Percentiles rank a stretch among this genome's conserved stretches.
Evolutionary conservation across 805 yeast species (phyloP).

Genomic region (Lipomyces yamadae): DNA sequence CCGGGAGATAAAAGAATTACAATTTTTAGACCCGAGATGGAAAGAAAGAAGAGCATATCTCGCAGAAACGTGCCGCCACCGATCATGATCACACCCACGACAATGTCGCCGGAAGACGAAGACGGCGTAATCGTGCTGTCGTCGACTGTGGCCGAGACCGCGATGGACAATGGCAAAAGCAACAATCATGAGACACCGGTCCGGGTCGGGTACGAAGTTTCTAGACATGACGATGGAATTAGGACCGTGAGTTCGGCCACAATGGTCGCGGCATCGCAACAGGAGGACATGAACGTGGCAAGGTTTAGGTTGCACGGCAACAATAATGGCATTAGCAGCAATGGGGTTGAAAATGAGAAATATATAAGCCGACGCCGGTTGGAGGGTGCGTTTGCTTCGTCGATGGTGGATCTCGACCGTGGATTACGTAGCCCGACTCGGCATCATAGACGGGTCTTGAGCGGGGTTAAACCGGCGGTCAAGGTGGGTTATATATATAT

Average conservation of each 20-base stretch:
- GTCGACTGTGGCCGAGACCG: neutral
- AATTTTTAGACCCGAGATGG: no score
- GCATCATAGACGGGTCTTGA: slow-evolving; percentile 29
- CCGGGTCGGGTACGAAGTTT: neutral
- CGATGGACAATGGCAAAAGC: neutral
- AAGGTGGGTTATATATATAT: slow-evolving; percentile 9
- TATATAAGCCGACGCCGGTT: neutral
- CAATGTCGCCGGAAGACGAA: neutral
- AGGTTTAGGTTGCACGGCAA: neutral
- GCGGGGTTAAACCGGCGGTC: slow-evolving; percentile 25
- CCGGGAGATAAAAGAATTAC: no score
- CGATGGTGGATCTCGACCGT: slow-evolving; percentile 9
- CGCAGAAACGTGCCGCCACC: slow-evolving; percentile 28
- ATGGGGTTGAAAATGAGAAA: neutral
- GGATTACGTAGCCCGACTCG: slow-evolving; percentile 32
- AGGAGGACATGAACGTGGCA: neutral
- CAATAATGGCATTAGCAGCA: neutral
- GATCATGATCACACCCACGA: slow-evolving; percentile 4
- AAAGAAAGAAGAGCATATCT: slow-evolving; percentile 8
- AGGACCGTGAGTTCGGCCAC: neutral
- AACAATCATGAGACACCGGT: neutral
- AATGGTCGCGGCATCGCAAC: neutral
- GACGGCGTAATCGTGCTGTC: neutral
- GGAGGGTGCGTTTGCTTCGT: slow-evolving; percentile 11
- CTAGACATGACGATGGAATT: neutral